Evolutionary conservation across 2,329 filamentous ascomycete species (phyloP).

Genomic region (Cladosporium halotolerans): DNA sequence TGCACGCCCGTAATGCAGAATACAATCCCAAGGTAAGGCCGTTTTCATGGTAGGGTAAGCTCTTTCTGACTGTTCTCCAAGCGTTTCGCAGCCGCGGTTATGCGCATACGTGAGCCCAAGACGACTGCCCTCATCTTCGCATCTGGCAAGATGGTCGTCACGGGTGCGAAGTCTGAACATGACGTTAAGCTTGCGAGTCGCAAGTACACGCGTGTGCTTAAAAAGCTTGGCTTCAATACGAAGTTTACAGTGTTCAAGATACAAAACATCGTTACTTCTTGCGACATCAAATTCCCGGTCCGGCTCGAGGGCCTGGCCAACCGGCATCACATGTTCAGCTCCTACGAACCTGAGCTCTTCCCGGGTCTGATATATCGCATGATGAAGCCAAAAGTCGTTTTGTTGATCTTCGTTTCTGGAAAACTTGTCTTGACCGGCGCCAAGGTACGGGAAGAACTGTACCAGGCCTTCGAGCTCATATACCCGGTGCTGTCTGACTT

Average conservation of each 20-base stretch:
- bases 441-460: conserved; percentile 79
- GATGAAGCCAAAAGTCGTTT: conserved; percentile 73
- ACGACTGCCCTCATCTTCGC: conserved; percentile 84
- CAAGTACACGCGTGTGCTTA: conserved; percentile 85
- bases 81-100: conserved; percentile 85
- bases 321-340: conserved; percentile 67
- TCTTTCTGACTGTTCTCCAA: neutral
- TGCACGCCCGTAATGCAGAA: conserved; percentile 82
- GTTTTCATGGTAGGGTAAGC: neutral
- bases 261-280: conserved; percentile 86
- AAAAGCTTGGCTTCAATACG: conserved; percentile 85
- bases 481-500: conserved; percentile 12
- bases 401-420: conserved; percentile 64
- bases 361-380: conserved; percentile 87
- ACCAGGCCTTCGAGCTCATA: conserved; percentile 10
- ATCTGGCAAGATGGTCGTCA: conserved; percentile 90
- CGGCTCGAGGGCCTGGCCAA: conserved; percentile 78
- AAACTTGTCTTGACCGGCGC: conserved; percentile 86
- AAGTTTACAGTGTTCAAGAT: conserved; percentile 94
- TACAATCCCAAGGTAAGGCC: conserved; percentile 66
- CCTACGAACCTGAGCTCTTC: conserved; percentile 84
- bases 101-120: conserved; percentile 87
- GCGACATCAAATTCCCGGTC: conserved; percentile 87
- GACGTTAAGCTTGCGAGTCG: conserved; percentile 80
- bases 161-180: conserved; percentile 81